These are phyloP conservation scores for Phylloporus sp. DNA, from an alignment of 768 basidiomycete species.

Conservation along the genomic window DNA sequence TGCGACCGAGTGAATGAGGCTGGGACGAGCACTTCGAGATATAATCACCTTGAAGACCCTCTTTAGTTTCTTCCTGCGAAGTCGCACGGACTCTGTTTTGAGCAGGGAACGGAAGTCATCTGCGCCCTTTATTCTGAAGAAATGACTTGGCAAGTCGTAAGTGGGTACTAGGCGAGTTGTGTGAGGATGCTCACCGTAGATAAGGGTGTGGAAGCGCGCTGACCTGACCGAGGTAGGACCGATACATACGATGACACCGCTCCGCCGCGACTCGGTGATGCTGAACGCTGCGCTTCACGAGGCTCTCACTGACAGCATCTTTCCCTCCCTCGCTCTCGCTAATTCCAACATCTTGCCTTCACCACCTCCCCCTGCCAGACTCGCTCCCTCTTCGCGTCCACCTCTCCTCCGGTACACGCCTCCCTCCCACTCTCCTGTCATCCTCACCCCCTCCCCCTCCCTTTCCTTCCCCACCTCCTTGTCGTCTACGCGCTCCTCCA, in stretches of 20 bases:
- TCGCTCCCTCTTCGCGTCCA: constrained; percentile 33
- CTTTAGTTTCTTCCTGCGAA: constrained; percentile 40
- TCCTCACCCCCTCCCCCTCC: constrained; percentile 11
- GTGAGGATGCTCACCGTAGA: constrained; percentile 36
- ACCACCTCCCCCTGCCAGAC: constrained; percentile 40
- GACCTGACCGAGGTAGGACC: constrained; percentile 38
- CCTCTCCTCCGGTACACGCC: constrained; percentile 54
- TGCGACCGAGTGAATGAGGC: background rate
- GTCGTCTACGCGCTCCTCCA: constrained; percentile 39
- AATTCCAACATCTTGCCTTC: no score
- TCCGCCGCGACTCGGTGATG: constrained; percentile 33
- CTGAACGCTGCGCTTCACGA: constrained; percentile 41
- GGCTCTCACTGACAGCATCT: constrained; percentile 39
- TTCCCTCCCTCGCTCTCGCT: constrained; percentile 39
- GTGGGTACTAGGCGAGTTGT: no score
- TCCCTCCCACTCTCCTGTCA: constrained; percentile 38
- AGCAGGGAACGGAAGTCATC: constrained; percentile 55
- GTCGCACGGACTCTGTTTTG: constrained; percentile 26
- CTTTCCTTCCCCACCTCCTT: constrained; percentile 22
- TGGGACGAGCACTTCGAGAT: background rate
- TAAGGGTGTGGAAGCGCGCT: constrained; percentile 41
- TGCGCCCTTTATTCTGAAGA: constrained; percentile 55
- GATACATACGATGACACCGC: constrained; percentile 33
- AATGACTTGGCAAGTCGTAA: no score
- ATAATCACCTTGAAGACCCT: constrained; percentile 48